Base-by-base conservation (phyloP, 495 filamentous ascomycete genomes). In the Coniosporium apollinis region DNA sequence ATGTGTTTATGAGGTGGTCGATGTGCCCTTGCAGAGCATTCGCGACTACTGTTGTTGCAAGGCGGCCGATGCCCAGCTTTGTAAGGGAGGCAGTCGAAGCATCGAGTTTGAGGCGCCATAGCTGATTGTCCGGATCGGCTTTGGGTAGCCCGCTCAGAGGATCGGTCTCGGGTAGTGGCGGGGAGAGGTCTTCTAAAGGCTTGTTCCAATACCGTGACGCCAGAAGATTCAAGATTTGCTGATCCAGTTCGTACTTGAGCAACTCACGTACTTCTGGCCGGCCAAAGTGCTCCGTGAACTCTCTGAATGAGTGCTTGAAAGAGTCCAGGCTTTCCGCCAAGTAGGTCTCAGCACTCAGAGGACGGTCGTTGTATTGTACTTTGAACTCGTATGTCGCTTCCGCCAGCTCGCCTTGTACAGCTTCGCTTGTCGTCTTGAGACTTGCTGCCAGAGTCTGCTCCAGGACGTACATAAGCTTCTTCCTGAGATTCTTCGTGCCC, bases 311-410 rank as follows among this genome's bases (percentile, higher is more conserved):
- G 58, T 96, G 89, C 63, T 99, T 99, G 66, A 99, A 96, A 10
- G 76, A 73, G 51, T 99, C 89, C 1, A 99, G 65, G 46, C 77
- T 87, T 44, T 93, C 89, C 3, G 89, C 91, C 10, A 99, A 67
- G 46, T 99, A 94, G 9, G 87, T 87, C 54, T 96, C 91, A 1
- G 89, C 91, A 41, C 82, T 89, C 30, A 99, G 61, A 14, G 86
- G 81, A 17, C 89, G 72, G 50, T 99, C 91, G 50, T 96, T 99
- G 59, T 99, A 99, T 55, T 99, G 91, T 14, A 99, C 91, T 52
- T 96, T 99, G 69, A 94, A 96, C 48, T 99, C 89, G 48, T 99
- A 99, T 0, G 83, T 86, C 4, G 89, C 84, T 56, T 99, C 91
- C 51, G 94, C 86, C 0, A 99, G 71, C 54, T 99, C 89, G 47